Evolutionary conservation across 2,329 filamentous ascomycete genomes (phyloP).

Genomic region (Scolecobasidium constrictum): DNA sequence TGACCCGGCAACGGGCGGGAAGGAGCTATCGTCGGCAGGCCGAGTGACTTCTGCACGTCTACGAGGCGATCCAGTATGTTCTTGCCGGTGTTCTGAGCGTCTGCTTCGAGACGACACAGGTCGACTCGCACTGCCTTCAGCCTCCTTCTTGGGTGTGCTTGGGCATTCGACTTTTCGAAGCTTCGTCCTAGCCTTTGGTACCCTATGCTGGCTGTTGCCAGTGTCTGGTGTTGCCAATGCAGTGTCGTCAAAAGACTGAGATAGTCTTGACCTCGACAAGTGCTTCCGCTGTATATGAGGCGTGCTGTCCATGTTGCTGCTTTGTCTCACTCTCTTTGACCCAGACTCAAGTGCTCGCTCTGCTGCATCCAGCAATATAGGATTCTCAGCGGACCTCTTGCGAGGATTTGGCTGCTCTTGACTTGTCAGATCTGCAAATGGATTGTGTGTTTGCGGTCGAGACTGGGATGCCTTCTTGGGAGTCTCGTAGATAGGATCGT

Average conservation of each 20-base stretch:
- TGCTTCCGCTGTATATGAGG: slow-evolving; percentile 8
- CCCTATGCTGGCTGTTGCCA: slow-evolving; percentile 14
- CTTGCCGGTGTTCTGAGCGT: background rate
- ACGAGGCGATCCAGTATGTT: background rate
- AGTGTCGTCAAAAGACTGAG: slow-evolving; percentile 18
- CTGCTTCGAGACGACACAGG: background rate
- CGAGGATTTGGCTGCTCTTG: background rate
- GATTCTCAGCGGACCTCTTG: background rate
- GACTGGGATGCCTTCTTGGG: background rate
- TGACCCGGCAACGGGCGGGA: background rate
- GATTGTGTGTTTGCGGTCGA: background rate
- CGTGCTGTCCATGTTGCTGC: slow-evolving; percentile 20
- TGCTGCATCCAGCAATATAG: background rate
- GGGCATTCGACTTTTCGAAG: background rate
- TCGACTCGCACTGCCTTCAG: background rate
- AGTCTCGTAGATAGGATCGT: background rate
- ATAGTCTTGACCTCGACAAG: slow-evolving; percentile 7
- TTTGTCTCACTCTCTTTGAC: slow-evolving; percentile 1
- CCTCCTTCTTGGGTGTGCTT: background rate
- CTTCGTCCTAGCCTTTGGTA: background rate
- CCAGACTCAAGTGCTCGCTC: background rate
- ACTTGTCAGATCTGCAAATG: background rate
- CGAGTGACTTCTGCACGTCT: background rate
- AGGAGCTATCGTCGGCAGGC: background rate
- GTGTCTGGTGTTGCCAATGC: slow-evolving; percentile 27